A percentile compares a stretch with the other conserved stretches of the same genome.
Conservation (phyloP, 306 rosid species). For the Cercis canadensis region DNA sequence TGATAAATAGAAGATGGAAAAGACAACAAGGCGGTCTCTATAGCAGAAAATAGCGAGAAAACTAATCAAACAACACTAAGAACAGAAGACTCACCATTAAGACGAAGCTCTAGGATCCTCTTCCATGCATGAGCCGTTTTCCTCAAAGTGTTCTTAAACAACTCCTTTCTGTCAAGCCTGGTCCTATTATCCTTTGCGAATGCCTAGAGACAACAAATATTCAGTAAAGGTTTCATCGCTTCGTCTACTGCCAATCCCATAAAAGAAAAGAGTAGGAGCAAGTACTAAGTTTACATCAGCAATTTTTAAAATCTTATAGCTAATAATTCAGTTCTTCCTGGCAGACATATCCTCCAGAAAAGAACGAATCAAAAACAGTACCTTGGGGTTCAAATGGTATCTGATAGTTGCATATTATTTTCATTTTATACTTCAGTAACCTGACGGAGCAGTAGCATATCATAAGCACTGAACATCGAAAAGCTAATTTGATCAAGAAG, state of each 20-base stretch:
- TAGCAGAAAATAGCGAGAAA: slow-evolving; percentile 6
- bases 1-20: slow-evolving; percentile 10
- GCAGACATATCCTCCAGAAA: background rate
- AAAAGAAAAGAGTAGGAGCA: background rate
- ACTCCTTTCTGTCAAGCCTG: slow-evolving; percentile 69
- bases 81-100: slow-evolving; percentile 55
- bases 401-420: background rate
- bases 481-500: slow-evolving; percentile 3
- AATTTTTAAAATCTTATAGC: slow-evolving; percentile 8
- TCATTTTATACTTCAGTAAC: background rate
- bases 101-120: slow-evolving; percentile 76
- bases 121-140: slow-evolving; percentile 91
- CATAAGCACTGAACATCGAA: slow-evolving; percentile 19
- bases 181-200: slow-evolving; percentile 80
- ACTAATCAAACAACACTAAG: slow-evolving; percentile 24
- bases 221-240: slow-evolving; percentile 16
- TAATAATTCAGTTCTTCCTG: slow-evolving; percentile 17
- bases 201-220: slow-evolving; percentile 49
- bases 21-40: background rate
- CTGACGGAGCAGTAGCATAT: background rate
- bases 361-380: background rate
- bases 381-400: background rate
- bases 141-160: slow-evolving; percentile 83
- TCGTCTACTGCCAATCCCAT: background rate
- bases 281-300: background rate